Percentiles rank a stretch among this genome's conserved stretches.
Evolutionary conservation across 1,139 yeast genomes (phyloP).

Genomic region (Sugiyamaella paludigena): DNA sequence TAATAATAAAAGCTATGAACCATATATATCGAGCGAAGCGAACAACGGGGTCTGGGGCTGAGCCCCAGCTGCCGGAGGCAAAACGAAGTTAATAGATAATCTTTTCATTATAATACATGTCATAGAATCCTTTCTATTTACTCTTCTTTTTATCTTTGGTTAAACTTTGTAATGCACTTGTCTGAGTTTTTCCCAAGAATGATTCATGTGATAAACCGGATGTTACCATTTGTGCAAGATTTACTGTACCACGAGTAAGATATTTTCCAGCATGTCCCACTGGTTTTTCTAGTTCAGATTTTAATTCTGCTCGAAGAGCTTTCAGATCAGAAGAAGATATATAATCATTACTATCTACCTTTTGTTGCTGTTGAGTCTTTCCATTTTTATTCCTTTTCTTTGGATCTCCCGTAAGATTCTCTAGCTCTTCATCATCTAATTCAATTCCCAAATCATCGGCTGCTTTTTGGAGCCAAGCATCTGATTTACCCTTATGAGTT

Average conservation of each 20-base stretch:
- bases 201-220: constrained; percentile 67
- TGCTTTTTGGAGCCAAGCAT: constrained; percentile 81
- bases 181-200: constrained; percentile 67
- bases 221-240: constrained; percentile 80
- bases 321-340: constrained; percentile 40
- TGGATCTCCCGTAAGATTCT: constrained; percentile 45
- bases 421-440: constrained; percentile 52
- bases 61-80: constrained; percentile 7
- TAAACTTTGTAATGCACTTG: constrained; percentile 69
- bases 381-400: constrained; percentile 42
- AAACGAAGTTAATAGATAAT: background rate
- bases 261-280: constrained; percentile 56
- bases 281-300: constrained; percentile 53
- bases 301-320: constrained; percentile 54
- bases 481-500: constrained; percentile 64
- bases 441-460: constrained; percentile 92
- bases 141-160: constrained; percentile 32
- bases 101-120: background rate
- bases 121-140: constrained; percentile 5
- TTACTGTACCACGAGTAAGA: constrained; percentile 78
- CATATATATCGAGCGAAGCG: background rate
- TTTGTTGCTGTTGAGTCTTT: constrained; percentile 12
- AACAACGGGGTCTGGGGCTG: background rate
- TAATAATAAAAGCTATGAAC: background rate
- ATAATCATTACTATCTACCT: background rate